These are phyloP conservation scores for Epichloe coenophiala DNA, from an alignment of 2,329 filamentous ascomycete species.

Conservation along the genomic window DNA sequence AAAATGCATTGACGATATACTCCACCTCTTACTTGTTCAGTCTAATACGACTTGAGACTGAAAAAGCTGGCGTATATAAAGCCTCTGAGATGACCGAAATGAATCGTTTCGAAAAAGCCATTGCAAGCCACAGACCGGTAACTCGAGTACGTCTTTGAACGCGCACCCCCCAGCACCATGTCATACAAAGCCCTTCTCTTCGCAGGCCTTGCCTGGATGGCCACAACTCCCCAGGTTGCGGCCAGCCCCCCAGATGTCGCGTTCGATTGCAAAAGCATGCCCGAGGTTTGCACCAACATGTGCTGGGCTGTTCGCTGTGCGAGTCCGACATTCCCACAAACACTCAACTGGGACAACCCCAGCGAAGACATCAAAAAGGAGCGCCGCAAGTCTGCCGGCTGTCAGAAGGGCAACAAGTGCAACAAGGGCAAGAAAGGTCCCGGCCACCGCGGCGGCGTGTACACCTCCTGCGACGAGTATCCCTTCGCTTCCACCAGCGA, in stretches of 20 bases:
- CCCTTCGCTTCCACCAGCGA: conserved; percentile 8
- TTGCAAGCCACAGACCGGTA: background rate
- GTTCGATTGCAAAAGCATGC: background rate
- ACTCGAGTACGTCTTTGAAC: background rate
- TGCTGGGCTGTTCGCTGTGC: background rate
- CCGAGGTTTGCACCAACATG: background rate
- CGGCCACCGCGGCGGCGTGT: conserved; percentile 6
- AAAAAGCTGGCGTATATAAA: no score
- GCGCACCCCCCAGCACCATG: background rate
- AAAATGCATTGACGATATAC: no score
- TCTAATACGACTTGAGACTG: no score
- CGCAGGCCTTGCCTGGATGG: background rate
- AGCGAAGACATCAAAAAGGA: background rate
- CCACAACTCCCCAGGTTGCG: background rate
- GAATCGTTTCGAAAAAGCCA: no score
- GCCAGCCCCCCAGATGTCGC: background rate
- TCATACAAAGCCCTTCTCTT: background rate
- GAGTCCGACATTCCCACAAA: background rate
- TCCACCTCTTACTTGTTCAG: no score
- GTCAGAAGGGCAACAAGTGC: conserved; percentile 8
- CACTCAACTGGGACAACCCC: background rate
- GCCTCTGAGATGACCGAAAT: no score
- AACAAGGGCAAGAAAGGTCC: conserved; percentile 4
- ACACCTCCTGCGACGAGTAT: conserved; percentile 9
- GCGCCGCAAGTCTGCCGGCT: conserved; percentile 5